Evolutionary conservation across 148 eudicot genomes (phyloP), one percentile per base, ranked within the genome.

Genomic region (Diospyros lotus): DNA sequence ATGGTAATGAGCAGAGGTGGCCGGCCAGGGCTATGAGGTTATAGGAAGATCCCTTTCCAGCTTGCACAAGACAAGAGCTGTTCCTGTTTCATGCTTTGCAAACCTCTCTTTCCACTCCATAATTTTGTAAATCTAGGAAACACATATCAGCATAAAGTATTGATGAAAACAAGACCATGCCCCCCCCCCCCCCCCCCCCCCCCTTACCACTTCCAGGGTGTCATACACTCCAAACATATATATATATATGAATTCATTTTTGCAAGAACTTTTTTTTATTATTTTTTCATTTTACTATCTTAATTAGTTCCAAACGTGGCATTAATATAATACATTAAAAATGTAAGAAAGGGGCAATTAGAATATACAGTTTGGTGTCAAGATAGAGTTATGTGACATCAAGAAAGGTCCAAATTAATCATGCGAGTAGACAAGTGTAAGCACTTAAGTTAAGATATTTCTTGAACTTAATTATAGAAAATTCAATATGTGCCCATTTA

Each of bases 31-130:
- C 15, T 51, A 46, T 14, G 10, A 51, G 46, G 48, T 63, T 63
- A 40, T 68, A 48, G 62, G 69, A 73, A 73, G 76, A 73, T 61
- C 68, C 76, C 43, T 48, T 50, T 56, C 65, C 44, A 46, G 40
- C 54, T 44, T 60, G 55, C 75, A 44, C 75, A 43, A 28, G 66
- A 72, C 66, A 72, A 58, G 28, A 11, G 50, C 2, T 12, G 28
- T 28, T 28, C 28, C 28, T 43, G 14, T 58, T 61, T n/a, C 9
- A 18, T 61, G 3, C 45, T 46, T 59, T 50, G 50, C 39, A 45
- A 66, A 4, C 66, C 65, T 45, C 38, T 48, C 17, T 72, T 60
- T 44, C 17, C 7, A n/a, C 14, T 41, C 9, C 62, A 41, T n/a
- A 43, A 2, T 28, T 60, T 72, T 58, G 66, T 60, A 58, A 9